Evolutionary conservation across 257 asterid genomes (phyloP).

Genomic region (Leptodermis oblonga): DNA sequence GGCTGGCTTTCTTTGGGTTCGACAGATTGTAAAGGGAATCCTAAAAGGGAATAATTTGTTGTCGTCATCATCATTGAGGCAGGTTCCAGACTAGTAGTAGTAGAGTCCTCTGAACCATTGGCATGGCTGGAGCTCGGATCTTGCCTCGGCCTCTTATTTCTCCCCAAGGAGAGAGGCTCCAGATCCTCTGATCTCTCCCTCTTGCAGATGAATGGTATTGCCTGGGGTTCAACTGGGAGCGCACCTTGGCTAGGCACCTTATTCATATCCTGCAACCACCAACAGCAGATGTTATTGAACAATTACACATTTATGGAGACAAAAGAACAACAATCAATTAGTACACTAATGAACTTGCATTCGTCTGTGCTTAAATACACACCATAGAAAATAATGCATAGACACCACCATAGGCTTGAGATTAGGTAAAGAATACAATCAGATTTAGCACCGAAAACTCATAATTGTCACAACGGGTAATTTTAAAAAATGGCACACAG

Average conservation of each 20-base stretch:
- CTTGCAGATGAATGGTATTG: conserved; percentile 62
- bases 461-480: neutral
- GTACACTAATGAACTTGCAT: neutral
- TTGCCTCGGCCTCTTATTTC: conserved; percentile 58
- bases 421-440: neutral
- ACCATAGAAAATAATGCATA: neutral
- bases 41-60: conserved; percentile 54
- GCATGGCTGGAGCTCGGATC: conserved; percentile 84
- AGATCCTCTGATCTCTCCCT: conserved; percentile 73
- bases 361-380: neutral
- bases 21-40: conserved; percentile 52
- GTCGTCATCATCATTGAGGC: conserved; percentile 62
- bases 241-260: conserved; percentile 50
- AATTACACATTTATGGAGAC: neutral
- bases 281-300: neutral
- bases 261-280: conserved; percentile 44
- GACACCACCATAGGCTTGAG: too few species aligned
- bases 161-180: conserved; percentile 61
- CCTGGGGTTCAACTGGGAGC: conserved; percentile 28
- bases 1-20: conserved; percentile 59
- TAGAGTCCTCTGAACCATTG: conserved; percentile 91
- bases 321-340: neutral
- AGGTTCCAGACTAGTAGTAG: conserved; percentile 81
- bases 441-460: neutral
- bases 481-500: neutral